Percentiles rank a stretch among this genome's conserved stretches.
Evolutionary conservation across 441 rosid species (phyloP).

Genomic region (Erodium texanum): DNA sequence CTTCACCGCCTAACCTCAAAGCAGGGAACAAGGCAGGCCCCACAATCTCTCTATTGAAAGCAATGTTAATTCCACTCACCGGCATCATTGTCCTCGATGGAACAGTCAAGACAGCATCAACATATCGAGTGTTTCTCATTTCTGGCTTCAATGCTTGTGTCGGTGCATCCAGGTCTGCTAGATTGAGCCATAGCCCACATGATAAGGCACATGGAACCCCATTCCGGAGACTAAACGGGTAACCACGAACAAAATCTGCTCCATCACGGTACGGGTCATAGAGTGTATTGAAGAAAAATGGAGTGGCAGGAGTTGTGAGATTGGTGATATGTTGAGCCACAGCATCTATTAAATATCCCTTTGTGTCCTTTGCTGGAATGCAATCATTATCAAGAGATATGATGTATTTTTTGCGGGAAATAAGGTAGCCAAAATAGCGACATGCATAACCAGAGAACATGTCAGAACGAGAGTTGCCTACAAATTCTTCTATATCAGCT

Average conservation of each 20-base stretch:
- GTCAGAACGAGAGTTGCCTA: conserved; percentile 46
- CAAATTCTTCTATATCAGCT: conserved; percentile 53
- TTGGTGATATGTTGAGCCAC: conserved; percentile 66
- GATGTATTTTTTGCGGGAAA: conserved; percentile 70
- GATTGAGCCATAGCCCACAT: conserved; percentile 89
- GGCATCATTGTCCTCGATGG: conserved; percentile 62
- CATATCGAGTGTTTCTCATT: conserved; percentile 58
- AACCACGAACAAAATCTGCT: conserved; percentile 93
- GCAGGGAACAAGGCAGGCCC: conserved; percentile 84
- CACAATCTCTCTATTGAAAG: conserved; percentile 59
- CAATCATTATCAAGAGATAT: conserved; percentile 83
- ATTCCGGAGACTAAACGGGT: conserved; percentile 81
- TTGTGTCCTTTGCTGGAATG: conserved; percentile 62
- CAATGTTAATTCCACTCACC: conserved; percentile 80
- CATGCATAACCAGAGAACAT: conserved; percentile 81
- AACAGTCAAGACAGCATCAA: conserved; percentile 81
- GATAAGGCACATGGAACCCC: conserved; percentile 81
- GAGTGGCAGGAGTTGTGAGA: conserved; percentile 74
- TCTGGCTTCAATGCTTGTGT: conserved; percentile 87
- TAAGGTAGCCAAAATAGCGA: conserved; percentile 81
- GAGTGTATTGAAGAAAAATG: conserved; percentile 86
- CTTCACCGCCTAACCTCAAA: conserved; percentile 67
- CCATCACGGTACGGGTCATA: conserved; percentile 78
- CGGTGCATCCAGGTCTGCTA: conserved; percentile 91
- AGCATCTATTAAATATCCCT: conserved; percentile 60